Percentiles rank a stretch among this genome's conserved stretches.
Conservation (phyloP, 2,329 filamentous ascomycete genomes). For the Aspergillus thermomutatus region DNA sequence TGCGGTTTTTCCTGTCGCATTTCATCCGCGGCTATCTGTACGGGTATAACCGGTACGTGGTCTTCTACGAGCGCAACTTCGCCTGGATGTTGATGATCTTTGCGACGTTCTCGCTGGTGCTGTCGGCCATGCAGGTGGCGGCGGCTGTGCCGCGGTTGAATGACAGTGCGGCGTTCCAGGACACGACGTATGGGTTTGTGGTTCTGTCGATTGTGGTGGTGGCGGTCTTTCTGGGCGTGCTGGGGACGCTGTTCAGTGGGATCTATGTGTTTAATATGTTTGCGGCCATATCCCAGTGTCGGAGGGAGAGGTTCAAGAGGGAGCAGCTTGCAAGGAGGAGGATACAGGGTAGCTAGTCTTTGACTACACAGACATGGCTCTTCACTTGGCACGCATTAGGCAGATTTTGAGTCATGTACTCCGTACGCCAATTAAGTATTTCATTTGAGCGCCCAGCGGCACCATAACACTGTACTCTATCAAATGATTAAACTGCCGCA, state of each 20-base stretch:
- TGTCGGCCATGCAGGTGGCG: slow-evolving; percentile 50
- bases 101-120: slow-evolving; percentile 44
- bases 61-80: slow-evolving; percentile 45
- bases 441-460: no score
- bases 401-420: no score
- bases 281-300: neutral
- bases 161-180: neutral
- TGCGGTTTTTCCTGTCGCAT: slow-evolving; percentile 27
- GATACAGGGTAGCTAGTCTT: neutral
- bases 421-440: no score
- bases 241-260: neutral
- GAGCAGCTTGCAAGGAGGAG: neutral
- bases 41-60: slow-evolving; percentile 35
- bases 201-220: neutral
- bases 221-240: neutral
- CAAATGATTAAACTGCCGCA: no score
- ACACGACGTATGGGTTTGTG: neutral
- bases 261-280: neutral
- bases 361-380: no score
- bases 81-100: slow-evolving; percentile 39
- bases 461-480: no score
- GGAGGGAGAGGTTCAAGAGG: neutral
- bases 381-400: no score
- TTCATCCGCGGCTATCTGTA: slow-evolving; percentile 28
- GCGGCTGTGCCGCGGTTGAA: neutral